phyloP scores from a whole-genome alignment of 805 yeast species.

The Yamadazyma laniorum region DNA sequence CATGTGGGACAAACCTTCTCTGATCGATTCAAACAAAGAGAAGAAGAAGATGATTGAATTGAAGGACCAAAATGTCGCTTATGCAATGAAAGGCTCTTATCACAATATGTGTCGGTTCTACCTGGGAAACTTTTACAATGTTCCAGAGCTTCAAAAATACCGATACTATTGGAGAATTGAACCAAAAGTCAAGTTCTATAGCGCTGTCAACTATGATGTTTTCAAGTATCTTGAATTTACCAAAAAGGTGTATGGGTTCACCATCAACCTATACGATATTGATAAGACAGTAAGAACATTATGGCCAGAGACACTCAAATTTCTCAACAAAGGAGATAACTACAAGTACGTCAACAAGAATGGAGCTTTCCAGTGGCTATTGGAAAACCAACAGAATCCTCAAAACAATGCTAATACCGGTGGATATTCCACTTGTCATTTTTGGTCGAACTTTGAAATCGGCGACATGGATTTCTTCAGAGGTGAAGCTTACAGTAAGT shows the following conservation, averaged over 20 bases:
- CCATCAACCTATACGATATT: conserved; percentile 65
- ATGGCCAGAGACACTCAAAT: conserved; percentile 70
- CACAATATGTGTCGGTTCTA: conserved; percentile 87
- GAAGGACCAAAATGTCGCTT: conserved; percentile 49
- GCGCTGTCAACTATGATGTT: conserved; percentile 72
- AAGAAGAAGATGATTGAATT: conserved; percentile 39
- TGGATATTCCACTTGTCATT: conserved; percentile 71
- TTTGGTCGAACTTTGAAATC: conserved; percentile 89
- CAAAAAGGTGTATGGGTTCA: conserved; percentile 71
- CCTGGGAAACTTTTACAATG: conserved; percentile 60
- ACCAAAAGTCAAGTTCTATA: conserved; percentile 66
- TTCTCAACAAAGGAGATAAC: conserved; percentile 54
- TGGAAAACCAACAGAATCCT: conserved; percentile 53
- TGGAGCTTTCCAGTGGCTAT: conserved; percentile 54
- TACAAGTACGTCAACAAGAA: conserved; percentile 48
- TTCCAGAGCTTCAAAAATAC: conserved; percentile 59
- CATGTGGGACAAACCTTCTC: conserved; percentile 59
- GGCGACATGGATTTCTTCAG: conserved; percentile 81
- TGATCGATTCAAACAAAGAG: conserved; percentile 49
- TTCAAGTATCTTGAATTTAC: conserved; percentile 71
- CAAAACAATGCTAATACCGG: conserved; percentile 39
- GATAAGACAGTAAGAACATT: conserved; percentile 60
- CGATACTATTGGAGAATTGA: conserved; percentile 81
- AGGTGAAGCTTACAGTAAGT: conserved; percentile 60
- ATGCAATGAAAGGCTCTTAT: conserved; percentile 61